Base-by-base conservation (phyloP, 2,329 filamentous ascomycete genomes). In the Clathrospora elynae region DNA sequence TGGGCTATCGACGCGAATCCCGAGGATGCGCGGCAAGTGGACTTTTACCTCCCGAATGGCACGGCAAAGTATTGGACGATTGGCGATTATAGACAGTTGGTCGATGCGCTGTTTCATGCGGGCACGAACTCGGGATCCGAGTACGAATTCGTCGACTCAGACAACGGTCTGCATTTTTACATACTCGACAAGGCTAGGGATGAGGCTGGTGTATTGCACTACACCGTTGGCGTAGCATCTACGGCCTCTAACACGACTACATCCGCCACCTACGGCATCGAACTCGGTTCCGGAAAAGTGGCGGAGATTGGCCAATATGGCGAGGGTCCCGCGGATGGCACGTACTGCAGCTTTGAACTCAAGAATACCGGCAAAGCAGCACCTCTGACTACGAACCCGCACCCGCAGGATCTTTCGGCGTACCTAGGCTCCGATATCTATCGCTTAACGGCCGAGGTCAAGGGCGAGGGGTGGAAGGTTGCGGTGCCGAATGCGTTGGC, bases 1-100 rank as follows among this genome's bases (percentile, higher is more conserved):
- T 80, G 78, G 77, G 71, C 71, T 16, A 76, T 80, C 25, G 78
- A 80, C 47, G 78, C 78, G 2, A 78, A 80, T 57, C 77, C 78
- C 0, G 66, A 79, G 46, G 77, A 80, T 42, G 77, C 80, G 33
- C 58, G 67, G 7, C 69, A 79, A 1, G 61, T 78, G 5, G 77
- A 80, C 53, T 81, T 78, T 49, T 64, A 71, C 53, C 67, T 72
- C 0, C 77, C 78, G 2, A 74, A 79, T 36, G 77, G 78, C 16
- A 75, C 73, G 0, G 62, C 70, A 1, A 59, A 70, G 7, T 76
- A 74, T 64, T 69, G 77, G 51, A 77, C 74, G 3, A 61, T 79
- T 20, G 78, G 78, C 12, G 78, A 81, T 55, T 80, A 80, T 53
- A 70, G 78, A 5, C 78, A 81, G 51, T 61, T 81, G 0, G 72